A percentile compares a stretch with the other conserved stretches of the same genome.
phyloP scores from a whole-genome alignment of 345 rosid genomes.

The Gossypium herbaceum region DNA sequence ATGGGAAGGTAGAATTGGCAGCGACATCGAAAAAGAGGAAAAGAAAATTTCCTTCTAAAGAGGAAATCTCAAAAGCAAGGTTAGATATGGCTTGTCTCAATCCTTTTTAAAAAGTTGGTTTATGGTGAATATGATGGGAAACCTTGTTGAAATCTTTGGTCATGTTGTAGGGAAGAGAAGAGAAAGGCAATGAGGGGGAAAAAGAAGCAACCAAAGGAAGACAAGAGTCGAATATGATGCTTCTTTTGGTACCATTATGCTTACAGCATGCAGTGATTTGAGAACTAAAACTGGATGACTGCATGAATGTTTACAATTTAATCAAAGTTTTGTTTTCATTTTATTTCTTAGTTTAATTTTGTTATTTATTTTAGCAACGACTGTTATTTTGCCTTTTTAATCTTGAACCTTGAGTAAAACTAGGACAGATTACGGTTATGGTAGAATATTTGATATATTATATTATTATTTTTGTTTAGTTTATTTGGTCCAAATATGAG shows the following conservation, averaged over 20 bases:
- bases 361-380: background rate
- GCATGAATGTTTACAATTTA: background rate
- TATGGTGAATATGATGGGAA: background rate
- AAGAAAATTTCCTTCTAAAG: conserved; percentile 46
- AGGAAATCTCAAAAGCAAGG: conserved; percentile 68
- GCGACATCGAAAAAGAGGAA: conserved; percentile 33
- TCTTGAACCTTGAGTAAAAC: background rate
- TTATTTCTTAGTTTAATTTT: too few species aligned
- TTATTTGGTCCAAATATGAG: too few species aligned
- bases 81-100: conserved; percentile 13
- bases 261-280: background rate
- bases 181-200: conserved; percentile 47
- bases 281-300: background rate
- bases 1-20: conserved; percentile 24
- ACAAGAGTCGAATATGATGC: conserved; percentile 10
- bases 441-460: too few species aligned
- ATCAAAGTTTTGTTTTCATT: background rate
- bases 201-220: conserved; percentile 20
- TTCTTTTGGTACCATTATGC: background rate
- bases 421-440: background rate
- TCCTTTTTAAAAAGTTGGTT: background rate
- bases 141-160: background rate
- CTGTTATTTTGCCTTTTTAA: background rate
- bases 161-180: conserved; percentile 67
- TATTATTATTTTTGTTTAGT: too few species aligned